A percentile compares a stretch with the other conserved stretches of the same genome.
Evolutionary conservation across 306 rosid genomes (phyloP).

Genomic region (Sicyos baderoa): DNA sequence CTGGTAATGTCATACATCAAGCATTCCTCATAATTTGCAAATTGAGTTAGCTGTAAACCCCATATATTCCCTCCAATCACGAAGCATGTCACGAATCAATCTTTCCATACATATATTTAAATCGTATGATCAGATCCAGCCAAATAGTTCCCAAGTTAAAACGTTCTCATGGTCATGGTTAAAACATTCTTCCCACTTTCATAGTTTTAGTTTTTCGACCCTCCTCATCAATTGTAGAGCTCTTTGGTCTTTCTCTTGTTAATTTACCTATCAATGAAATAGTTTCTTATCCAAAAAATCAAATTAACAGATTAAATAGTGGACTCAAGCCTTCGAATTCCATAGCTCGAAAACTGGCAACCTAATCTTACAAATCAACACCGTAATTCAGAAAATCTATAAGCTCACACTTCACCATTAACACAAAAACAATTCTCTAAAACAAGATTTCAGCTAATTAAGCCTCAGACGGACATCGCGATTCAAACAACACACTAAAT

Average conservation of each 20-base stretch:
- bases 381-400: slow-evolving; percentile 14
- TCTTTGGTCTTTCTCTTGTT: no score
- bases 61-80: slow-evolving; percentile 3
- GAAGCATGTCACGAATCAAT: background rate
- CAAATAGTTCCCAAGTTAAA: slow-evolving; percentile 13
- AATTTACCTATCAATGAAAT: no score
- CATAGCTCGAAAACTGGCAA: background rate
- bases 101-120: background rate
- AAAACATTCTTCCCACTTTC: no score
- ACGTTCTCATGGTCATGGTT: no score
- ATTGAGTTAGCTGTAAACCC: background rate
- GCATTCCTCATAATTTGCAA: background rate
- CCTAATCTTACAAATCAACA: slow-evolving; percentile 2
- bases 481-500: background rate
- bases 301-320: background rate
- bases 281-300: background rate
- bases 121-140: slow-evolving; percentile 37
- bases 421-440: background rate
- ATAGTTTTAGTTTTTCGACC: no score
- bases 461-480: background rate
- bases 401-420: slow-evolving; percentile 1
- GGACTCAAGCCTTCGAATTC: slow-evolving; percentile 1
- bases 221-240: no score
- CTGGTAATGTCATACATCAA: background rate
- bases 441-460: background rate